Evolutionary conservation across 2,329 filamentous ascomycete genomes (phyloP), one percentile per base, ranked within the genome.

Genomic region (Rutstroemia sp.): DNA sequence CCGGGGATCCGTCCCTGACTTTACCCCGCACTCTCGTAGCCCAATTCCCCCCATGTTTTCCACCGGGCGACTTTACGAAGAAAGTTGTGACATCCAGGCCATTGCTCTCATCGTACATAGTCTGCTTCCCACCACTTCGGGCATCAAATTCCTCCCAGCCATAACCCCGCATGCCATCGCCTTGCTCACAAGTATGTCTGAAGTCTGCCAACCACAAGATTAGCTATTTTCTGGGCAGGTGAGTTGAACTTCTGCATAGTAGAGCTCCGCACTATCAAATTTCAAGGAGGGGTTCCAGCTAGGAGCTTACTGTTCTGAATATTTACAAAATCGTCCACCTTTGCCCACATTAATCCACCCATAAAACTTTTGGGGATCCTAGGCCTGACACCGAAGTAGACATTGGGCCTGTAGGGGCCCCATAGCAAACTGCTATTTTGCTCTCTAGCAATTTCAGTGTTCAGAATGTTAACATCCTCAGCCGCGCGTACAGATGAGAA

Each of bases 141-240:
- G 91, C 86, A 72, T 99, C 94, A 71, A 95, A 99, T 70, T 95
- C 89, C 67, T 97, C 92, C 94, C 94, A 99, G 60, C 94, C 94
- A 71, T 99, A 99, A 56, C 92, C 92, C 48, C 84, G 87, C 80
- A 99, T 95, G 62, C 88, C 88, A 70, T 95, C 90, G 70, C 94
- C 83, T 71, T 99, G 94, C 72, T 97, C 94, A 73, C 94, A 99
- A 0, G 94, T 96, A 71, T 96, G 91, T 62, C 94, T 85, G 66
- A 96, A 87, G 65, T 86, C 89, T 94, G 68, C 2, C 54, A 25
- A 54, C n/a, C 4, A 27, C 10, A 47, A 16, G 42, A 57, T 67
- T 57, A 66, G 60, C 50, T 16, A 25, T n/a, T n/a, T 39, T 30
- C 30, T 10, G 10, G 8, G 16, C 17, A 14, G 14, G 6, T n/a